Conservation (phyloP, 2,329 filamentous ascomycete genomes). For the Ophiostoma sp. region DNA sequence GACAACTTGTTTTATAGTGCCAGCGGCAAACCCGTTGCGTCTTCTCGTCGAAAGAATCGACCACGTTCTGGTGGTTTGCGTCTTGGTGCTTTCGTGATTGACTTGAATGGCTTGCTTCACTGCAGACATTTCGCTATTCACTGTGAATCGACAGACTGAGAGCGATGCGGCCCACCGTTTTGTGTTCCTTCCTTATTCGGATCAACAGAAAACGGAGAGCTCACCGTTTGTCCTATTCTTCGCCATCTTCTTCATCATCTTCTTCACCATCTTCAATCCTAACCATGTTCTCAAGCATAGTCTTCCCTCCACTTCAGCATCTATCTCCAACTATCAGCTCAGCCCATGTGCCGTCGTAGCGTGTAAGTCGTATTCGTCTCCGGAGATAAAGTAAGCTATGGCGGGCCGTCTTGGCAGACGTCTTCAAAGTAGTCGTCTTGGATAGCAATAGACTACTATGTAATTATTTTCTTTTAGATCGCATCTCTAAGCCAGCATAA, state of each 20-base stretch:
- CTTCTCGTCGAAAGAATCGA: background rate
- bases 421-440: background rate
- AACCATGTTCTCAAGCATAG: too few species aligned
- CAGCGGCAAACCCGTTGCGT: background rate
- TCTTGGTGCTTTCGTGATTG: too few species aligned
- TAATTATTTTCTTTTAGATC: too few species aligned
- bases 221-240: background rate
- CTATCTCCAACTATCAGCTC: background rate
- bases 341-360: background rate
- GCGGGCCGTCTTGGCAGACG: background rate
- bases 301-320: too few species aligned
- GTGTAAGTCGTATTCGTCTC: conserved; percentile 11
- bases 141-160: background rate
- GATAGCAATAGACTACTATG: too few species aligned
- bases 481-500: background rate
- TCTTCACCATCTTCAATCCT: background rate
- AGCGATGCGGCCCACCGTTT: conserved; percentile 3
- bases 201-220: background rate
- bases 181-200: background rate
- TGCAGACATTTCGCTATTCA: background rate
- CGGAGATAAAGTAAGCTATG: conserved; percentile 7
- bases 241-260: background rate
- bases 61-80: background rate
- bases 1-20: background rate
- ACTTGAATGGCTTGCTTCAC: background rate